These are phyloP conservation scores for Backusella mclennaniae DNA, from an alignment of 192 early-diverging fungal genomes.

Conservation along the genomic window DNA sequence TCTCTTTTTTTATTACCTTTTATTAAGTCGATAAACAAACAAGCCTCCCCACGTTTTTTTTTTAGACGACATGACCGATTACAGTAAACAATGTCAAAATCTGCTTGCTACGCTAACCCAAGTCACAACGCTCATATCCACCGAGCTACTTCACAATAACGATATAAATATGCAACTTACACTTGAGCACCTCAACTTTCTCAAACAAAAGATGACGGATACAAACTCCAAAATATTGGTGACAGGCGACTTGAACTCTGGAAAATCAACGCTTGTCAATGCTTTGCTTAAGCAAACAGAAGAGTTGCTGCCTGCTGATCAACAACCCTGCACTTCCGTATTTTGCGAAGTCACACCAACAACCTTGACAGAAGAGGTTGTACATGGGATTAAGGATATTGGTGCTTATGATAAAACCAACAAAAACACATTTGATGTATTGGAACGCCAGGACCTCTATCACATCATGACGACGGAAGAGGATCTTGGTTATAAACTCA, in stretches of 20 bases:
- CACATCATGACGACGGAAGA: constrained; percentile 78
- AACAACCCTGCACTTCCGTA: constrained; percentile 94
- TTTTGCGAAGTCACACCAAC: constrained; percentile 93
- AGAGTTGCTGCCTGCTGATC: constrained; percentile 88
- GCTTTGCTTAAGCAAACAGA: constrained; percentile 70
- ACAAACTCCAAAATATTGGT: constrained; percentile 90
- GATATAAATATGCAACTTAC: background rate
- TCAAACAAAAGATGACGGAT: constrained; percentile 81
- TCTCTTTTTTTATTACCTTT: background rate
- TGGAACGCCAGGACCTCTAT: constrained; percentile 69
- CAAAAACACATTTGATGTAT: constrained; percentile 59
- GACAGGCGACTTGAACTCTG: constrained; percentile 96
- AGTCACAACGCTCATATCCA: background rate
- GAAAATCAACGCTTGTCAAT: constrained; percentile 96
- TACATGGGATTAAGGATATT: constrained; percentile 81
- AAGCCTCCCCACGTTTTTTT: background rate
- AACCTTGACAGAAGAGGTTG: constrained; percentile 74
- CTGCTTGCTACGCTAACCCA: background rate
- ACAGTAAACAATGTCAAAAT: background rate
- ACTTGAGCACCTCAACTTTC: constrained; percentile 67
- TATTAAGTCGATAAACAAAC: background rate
- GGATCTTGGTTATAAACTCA: constrained; percentile 80
- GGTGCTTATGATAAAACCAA: constrained; percentile 64
- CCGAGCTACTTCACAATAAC: background rate
- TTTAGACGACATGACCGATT: background rate